A percentile compares a stretch with the other conserved stretches of the same genome.
Conservation (phyloP, 495 filamentous ascomycete species). For the Neurospora sp. region DNA sequence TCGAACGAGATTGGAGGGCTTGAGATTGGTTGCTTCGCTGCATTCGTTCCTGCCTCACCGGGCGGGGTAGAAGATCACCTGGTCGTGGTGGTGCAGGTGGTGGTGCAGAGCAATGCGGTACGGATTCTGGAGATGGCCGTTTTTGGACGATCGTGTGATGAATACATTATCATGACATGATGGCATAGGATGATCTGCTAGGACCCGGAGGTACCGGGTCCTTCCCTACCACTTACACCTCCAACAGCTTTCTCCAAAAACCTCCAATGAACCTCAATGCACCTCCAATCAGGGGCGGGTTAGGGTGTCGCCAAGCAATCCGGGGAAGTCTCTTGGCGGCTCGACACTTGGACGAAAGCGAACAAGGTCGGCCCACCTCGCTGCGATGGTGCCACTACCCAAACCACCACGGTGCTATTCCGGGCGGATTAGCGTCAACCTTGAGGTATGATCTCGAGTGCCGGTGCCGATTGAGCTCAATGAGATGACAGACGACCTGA, state of each 20-base stretch:
- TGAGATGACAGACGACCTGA: background rate
- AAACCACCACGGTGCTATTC: background rate
- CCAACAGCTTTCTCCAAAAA: background rate
- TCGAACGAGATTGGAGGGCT: conserved; percentile 3
- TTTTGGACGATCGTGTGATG: conserved; percentile 22
- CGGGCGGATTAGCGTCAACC: background rate
- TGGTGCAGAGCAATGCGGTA: background rate
- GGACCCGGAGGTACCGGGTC: background rate
- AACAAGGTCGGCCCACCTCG: background rate
- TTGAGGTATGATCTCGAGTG: background rate
- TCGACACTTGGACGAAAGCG: background rate
- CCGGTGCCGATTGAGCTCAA: background rate
- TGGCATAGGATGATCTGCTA: conserved; percentile 3
- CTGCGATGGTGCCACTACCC: background rate
- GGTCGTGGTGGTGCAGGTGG: background rate
- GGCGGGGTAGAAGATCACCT: conserved; percentile 26
- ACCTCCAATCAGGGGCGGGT: background rate
- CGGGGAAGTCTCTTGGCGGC: background rate
- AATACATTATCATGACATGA: conserved; percentile 29
- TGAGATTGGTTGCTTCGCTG: conserved; percentile 5
- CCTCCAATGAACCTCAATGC: background rate
- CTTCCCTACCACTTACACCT: background rate
- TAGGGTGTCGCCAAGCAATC: background rate
- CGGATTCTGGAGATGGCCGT: conserved; percentile 6
- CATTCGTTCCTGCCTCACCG: conserved; percentile 20